Evolutionary conservation across 73 alveolate species (phyloP).

Genomic region (Halteria grandinella): DNA sequence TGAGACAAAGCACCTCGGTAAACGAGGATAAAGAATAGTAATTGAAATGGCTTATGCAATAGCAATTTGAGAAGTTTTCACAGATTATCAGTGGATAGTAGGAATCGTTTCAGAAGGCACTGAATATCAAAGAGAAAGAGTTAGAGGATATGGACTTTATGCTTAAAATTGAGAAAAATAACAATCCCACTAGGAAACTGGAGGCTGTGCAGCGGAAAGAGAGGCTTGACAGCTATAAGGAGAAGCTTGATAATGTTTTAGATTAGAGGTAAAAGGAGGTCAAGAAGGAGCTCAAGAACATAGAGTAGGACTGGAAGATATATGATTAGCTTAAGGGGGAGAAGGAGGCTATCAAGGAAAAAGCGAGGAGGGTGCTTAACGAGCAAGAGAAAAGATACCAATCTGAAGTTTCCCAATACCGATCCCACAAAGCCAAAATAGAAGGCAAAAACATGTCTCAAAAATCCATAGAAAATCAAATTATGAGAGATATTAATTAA

Average conservation of each 20-base stretch:
- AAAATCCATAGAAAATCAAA: background rate
- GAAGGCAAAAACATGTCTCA: background rate
- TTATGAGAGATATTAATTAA: background rate
- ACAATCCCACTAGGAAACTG: constrained; percentile 8
- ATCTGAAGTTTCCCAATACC: constrained; percentile 19
- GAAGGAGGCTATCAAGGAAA: background rate
- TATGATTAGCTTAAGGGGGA: constrained; percentile 11
- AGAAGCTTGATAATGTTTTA: background rate
- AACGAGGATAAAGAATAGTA: too few relatives aligned
- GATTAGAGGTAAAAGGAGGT: background rate
- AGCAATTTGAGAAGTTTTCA: too few relatives aligned
- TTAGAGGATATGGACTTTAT: constrained; percentile 13
- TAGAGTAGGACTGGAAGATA: constrained; percentile 12
- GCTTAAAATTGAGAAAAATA: constrained; percentile 10
- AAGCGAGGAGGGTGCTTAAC: background rate
- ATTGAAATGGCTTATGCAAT: too few relatives aligned
- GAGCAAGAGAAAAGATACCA: constrained; percentile 6
- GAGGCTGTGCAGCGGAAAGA: background rate
- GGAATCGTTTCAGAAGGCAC: background rate
- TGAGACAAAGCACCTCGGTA: too few relatives aligned
- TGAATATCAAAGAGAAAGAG: background rate
- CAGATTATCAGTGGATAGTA: background rate
- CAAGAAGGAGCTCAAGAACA: background rate
- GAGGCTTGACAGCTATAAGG: background rate
- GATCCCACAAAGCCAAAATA: constrained; percentile 8